Evolutionary conservation across 768 basidiomycete genomes (phyloP).

Genomic region (Kwoniella sp.): DNA sequence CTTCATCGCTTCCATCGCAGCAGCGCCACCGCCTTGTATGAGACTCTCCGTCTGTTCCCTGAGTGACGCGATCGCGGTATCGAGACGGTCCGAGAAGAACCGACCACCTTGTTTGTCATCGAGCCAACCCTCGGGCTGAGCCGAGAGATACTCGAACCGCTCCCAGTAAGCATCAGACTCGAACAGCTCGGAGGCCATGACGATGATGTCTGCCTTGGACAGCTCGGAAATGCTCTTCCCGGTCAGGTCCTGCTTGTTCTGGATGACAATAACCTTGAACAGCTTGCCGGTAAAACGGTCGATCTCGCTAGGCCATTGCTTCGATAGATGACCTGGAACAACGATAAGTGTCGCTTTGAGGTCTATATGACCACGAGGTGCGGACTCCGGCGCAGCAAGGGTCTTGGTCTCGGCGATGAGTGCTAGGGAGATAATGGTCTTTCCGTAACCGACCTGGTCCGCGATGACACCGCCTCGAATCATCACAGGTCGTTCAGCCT

Average conservation of each 20-base stretch:
- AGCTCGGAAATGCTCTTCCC: conserved; percentile 66
- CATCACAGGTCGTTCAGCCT: conserved; percentile 68
- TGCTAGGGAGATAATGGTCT: conserved; percentile 89
- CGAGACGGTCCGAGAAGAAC: conserved; percentile 80
- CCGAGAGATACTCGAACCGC: conserved; percentile 38
- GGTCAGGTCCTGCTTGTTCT: conserved; percentile 68
- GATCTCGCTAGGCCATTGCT: conserved; percentile 85
- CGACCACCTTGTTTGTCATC: conserved; percentile 64
- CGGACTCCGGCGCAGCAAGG: conserved; percentile 28
- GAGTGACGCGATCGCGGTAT: conserved; percentile 60
- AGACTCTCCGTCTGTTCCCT: conserved; percentile 66
- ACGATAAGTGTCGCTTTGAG: conserved; percentile 75
- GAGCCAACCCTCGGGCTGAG: conserved; percentile 37
- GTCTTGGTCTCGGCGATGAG: conserved; percentile 67
- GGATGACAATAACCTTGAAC: conserved; percentile 64
- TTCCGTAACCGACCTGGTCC: conserved; percentile 95
- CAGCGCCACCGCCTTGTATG: conserved; percentile 60
- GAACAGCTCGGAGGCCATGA: conserved; percentile 83
- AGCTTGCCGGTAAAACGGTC: conserved; percentile 67
- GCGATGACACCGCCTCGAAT: conserved; percentile 87
- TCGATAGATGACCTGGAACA: conserved; percentile 83
- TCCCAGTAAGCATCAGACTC: conserved; percentile 62
- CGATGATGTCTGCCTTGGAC: conserved; percentile 75
- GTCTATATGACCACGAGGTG: conserved; percentile 53
- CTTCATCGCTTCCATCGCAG: conserved; percentile 64